Evolutionary conservation across 441 rosid species (phyloP).

Genomic region (Erodium chrysanthum): DNA sequence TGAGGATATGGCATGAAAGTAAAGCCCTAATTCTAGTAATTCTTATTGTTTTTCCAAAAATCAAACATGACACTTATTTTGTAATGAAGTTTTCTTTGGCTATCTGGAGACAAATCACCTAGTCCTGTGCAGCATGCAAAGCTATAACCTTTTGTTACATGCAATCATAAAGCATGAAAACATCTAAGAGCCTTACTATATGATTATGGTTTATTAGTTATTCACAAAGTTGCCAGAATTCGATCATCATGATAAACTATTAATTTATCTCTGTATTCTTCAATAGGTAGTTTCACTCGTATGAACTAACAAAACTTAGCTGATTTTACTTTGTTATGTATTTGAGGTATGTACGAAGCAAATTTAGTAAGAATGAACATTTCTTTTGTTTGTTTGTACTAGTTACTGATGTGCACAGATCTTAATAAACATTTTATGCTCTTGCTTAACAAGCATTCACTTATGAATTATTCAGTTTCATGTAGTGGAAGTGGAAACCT

Average conservation of each 20-base stretch:
- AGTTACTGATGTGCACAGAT: background rate
- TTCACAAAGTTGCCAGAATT: background rate
- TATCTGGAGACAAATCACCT: background rate
- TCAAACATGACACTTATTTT: too few relatives aligned
- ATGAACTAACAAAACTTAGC: background rate
- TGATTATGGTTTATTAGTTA: background rate
- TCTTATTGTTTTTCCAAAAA: too few relatives aligned
- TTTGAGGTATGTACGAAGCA: background rate
- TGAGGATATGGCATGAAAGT: too few relatives aligned
- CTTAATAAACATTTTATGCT: background rate
- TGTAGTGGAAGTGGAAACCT: constrained; percentile 39
- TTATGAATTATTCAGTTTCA: constrained; percentile 16
- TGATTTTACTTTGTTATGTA: background rate
- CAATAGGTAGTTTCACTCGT: background rate
- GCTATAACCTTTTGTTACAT: background rate
- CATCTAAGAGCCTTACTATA: background rate
- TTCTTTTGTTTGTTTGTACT: background rate
- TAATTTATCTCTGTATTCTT: background rate
- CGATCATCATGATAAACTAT: background rate
- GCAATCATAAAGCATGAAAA: background rate
- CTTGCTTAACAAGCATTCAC: background rate
- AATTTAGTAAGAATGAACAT: background rate
- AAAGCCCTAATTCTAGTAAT: too few relatives aligned
- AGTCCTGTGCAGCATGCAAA: background rate
- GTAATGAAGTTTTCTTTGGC: background rate